A percentile compares a stretch with the other conserved stretches of the same genome.
These are phyloP conservation scores for Agapanthus africanus DNA, from an alignment of 106 monocot genomes.

Conservation along the genomic window DNA sequence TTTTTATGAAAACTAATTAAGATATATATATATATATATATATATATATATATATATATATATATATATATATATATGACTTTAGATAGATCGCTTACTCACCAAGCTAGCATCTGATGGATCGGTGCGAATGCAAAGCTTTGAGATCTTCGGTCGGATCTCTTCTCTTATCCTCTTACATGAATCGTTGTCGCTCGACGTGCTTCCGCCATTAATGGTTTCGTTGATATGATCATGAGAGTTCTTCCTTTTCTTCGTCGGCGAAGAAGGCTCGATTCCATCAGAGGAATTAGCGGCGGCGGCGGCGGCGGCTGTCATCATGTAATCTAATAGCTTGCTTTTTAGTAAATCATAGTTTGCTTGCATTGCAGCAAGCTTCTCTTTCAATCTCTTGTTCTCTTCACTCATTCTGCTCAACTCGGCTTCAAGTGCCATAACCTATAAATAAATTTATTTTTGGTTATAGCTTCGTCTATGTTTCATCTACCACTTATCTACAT, in stretches of 20 bases:
- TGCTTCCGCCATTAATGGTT: background rate
- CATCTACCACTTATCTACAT: background rate
- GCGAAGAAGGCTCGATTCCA: background rate
- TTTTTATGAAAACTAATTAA: too few relatives aligned
- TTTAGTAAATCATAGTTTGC: conserved; percentile 7
- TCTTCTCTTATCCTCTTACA: conserved; percentile 13
- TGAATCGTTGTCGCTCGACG: background rate
- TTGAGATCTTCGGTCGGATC: conserved; percentile 11
- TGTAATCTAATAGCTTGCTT: background rate
- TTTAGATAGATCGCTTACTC: too few relatives aligned
- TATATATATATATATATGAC: too few relatives aligned
- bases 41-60: too few relatives aligned
- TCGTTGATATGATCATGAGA: too few relatives aligned
- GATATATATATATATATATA: too few relatives aligned
- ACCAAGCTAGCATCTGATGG: conserved; percentile 23
- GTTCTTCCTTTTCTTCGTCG: conserved; percentile 11
- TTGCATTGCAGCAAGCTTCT: conserved; percentile 14
- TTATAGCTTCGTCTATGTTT: too few relatives aligned
- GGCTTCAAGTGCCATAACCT: background rate
- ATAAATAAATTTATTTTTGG: background rate
- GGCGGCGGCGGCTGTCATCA: background rate
- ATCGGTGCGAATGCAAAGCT: conserved; percentile 17
- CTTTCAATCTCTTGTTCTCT: conserved; percentile 21
- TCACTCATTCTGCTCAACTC: conserved; percentile 12
- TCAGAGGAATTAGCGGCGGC: too few relatives aligned